These are phyloP conservation scores for Haplographium delicatum DNA, from an alignment of 495 filamentous ascomycete species.

Conservation along the genomic window DNA sequence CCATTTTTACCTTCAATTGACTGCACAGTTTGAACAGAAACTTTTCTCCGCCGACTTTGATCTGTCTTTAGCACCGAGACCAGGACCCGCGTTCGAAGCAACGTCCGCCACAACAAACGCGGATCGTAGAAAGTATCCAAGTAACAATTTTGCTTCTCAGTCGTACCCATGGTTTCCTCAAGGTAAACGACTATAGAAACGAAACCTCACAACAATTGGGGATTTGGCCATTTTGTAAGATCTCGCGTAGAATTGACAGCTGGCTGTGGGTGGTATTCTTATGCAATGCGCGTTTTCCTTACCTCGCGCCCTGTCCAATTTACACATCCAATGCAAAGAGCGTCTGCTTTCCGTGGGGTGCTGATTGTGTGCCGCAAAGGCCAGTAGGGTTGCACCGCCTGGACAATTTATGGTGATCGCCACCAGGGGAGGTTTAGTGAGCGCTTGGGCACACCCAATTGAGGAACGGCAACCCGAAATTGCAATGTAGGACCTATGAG, in stretches of 20 bases:
- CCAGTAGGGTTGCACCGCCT: background rate
- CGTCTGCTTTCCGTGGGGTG: no score
- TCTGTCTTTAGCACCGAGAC: constrained; percentile 2
- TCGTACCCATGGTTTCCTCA: background rate
- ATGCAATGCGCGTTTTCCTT: no score
- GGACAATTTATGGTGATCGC: background rate
- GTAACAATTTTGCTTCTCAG: background rate
- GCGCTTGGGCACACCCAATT: background rate
- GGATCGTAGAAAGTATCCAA: background rate
- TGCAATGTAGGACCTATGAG: background rate
- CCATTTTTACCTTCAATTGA: background rate
- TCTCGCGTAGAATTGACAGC: no score
- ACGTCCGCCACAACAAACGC: background rate
- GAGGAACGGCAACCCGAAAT: background rate
- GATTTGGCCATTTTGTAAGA: no score
- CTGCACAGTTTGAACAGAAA: background rate
- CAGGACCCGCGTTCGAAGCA: background rate
- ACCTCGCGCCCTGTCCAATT: no score
- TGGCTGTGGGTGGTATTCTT: no score
- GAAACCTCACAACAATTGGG: no score
- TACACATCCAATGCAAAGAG: no score
- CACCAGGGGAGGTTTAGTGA: background rate
- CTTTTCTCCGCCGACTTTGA: background rate
- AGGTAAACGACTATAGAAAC: no score
- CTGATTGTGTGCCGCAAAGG: background rate